phyloP scores from a whole-genome alignment of 1,284 basidiomycete species.

The Xerocomus minutiporus region DNA sequence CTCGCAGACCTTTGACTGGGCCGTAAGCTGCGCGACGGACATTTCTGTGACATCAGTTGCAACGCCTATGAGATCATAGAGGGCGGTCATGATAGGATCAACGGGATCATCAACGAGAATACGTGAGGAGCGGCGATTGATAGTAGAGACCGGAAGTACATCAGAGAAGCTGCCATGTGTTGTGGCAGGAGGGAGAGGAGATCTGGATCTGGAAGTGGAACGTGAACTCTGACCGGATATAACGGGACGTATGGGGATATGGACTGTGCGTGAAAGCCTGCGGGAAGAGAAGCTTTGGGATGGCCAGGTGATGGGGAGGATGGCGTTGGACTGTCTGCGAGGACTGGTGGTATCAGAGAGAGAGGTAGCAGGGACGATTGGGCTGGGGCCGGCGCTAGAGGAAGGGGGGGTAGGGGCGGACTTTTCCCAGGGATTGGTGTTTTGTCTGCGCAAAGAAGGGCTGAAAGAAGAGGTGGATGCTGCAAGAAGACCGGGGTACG shows the following conservation, averaged over 20 bases:
- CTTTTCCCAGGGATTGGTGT: constrained; percentile 62
- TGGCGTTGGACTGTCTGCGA: constrained; percentile 52
- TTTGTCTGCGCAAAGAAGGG: constrained; percentile 65
- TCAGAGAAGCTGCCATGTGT: constrained; percentile 64
- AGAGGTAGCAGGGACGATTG: constrained; percentile 51
- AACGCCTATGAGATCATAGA: constrained; percentile 90
- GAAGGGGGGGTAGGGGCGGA: constrained; percentile 52
- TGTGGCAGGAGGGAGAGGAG: constrained; percentile 79
- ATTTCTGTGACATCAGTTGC: constrained; percentile 95
- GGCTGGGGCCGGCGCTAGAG: constrained; percentile 38
- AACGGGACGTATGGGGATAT: constrained; percentile 64
- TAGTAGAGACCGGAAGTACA: constrained; percentile 44
- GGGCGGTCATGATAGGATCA: constrained; percentile 84
- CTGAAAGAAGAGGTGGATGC: constrained; percentile 57
- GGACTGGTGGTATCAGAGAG: constrained; percentile 60
- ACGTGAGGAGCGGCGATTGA: constrained; percentile 67
- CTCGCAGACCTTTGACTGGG: constrained; percentile 81
- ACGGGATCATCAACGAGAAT: constrained; percentile 74
- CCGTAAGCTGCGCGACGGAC: constrained; percentile 80
- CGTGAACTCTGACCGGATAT: constrained; percentile 84
- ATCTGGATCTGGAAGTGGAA: constrained; percentile 91
- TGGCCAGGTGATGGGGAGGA: constrained; percentile 53
- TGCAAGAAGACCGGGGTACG: constrained; percentile 52
- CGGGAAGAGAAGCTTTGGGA: constrained; percentile 57
- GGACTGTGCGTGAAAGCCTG: constrained; percentile 75